A percentile compares a stretch with the other conserved stretches of the same genome.
Evolutionary conservation across 2,329 filamentous ascomycete species (phyloP).

Genomic region (Aquanectria penicillioides): DNA sequence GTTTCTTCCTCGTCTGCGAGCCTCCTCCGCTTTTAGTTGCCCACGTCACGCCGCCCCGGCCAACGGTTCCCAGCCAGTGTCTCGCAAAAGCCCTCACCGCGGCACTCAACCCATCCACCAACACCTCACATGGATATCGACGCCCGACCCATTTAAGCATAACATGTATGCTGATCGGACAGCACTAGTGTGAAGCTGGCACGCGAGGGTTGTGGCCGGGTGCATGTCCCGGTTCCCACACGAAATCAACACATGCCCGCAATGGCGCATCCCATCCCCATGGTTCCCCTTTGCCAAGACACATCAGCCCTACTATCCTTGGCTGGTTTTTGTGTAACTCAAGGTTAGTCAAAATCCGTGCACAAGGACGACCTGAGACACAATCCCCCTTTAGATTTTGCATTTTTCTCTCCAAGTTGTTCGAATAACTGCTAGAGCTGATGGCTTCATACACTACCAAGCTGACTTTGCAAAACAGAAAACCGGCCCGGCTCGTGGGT

Average conservation of each 20-base stretch:
- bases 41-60: too few species aligned
- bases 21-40: too few species aligned
- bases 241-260: background rate
- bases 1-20: background rate
- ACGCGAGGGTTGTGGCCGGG: background rate
- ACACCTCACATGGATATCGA: background rate
- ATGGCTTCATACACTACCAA: too few species aligned
- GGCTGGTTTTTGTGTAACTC: background rate
- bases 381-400: too few species aligned
- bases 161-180: constrained; percentile 12
- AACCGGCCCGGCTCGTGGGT: too few species aligned
- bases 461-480: too few species aligned
- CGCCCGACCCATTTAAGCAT: constrained; percentile 18
- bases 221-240: constrained; percentile 1
- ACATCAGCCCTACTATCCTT: constrained; percentile 11
- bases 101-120: background rate
- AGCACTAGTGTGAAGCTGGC: background rate
- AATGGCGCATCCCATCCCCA: background rate
- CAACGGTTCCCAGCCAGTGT: background rate
- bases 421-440: too few species aligned
- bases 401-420: too few species aligned
- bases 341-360: background rate
- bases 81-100: background rate
- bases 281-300: constrained; percentile 3
- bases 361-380: background rate